Evolutionary conservation across 2,329 filamentous ascomycete genomes (phyloP).

Genomic region (Metarhizium guizhouense): DNA sequence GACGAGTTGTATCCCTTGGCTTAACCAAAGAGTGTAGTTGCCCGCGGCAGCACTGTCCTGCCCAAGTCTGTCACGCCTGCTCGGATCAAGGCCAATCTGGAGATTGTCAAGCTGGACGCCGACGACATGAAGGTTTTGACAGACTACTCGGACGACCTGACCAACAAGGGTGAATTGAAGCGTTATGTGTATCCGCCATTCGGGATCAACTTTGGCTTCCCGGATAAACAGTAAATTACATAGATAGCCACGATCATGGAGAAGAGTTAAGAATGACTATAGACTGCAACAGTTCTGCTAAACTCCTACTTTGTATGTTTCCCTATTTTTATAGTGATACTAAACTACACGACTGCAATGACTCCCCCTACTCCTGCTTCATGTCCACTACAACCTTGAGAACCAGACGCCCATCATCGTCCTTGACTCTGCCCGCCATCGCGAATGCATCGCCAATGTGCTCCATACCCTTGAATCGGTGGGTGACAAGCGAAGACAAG

Average conservation of each 20-base stretch:
- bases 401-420: slow-evolving; percentile 60
- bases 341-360: background rate
- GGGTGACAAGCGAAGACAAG: slow-evolving; percentile 60
- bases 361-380: slow-evolving; percentile 10
- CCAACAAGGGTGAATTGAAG: slow-evolving; percentile 41
- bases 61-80: slow-evolving; percentile 62
- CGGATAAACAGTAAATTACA: slow-evolving; percentile 45
- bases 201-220: slow-evolving; percentile 61
- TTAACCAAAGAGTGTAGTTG: slow-evolving; percentile 35
- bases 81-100: slow-evolving; percentile 62
- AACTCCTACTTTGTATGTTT: background rate
- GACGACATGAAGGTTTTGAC: slow-evolving; percentile 53
- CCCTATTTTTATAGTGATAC: background rate
- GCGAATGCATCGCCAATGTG: slow-evolving; percentile 59
- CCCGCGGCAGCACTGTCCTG: slow-evolving; percentile 60
- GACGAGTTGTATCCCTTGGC: no score
- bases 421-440: slow-evolving; percentile 62
- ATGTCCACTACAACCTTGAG: slow-evolving; percentile 62
- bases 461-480: slow-evolving; percentile 56
- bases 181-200: slow-evolving; percentile 63
- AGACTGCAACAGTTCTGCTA: background rate
- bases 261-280: background rate
- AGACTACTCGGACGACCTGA: slow-evolving; percentile 43
- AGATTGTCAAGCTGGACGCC: slow-evolving; percentile 54
- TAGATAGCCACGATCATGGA: background rate